phyloP scores from a whole-genome alignment of 1,139 yeast species.

The Pichia sp. region DNA sequence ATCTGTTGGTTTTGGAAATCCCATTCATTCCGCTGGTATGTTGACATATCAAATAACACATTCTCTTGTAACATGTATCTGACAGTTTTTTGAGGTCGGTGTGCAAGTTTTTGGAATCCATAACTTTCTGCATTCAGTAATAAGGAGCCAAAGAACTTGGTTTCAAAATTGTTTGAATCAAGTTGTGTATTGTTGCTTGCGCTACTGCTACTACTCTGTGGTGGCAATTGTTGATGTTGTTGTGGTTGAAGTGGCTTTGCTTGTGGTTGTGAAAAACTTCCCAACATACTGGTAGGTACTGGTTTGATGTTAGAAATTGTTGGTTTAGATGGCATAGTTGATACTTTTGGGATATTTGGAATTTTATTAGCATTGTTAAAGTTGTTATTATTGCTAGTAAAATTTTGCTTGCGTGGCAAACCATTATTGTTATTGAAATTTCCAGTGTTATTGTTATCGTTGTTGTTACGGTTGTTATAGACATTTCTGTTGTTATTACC shows the following conservation, averaged over 20 bases:
- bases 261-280: no score
- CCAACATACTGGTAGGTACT: no score
- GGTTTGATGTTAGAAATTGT: no score
- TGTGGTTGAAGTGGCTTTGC: no score
- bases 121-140: slow-evolving; percentile 24
- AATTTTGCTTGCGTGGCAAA: no score
- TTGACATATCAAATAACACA: slow-evolving; percentile 28
- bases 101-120: slow-evolving; percentile 28
- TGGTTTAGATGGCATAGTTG: no score
- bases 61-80: slow-evolving; percentile 32
- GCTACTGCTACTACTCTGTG: not conserved
- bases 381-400: no score
- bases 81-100: slow-evolving; percentile 23
- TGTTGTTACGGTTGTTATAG: not conserved
- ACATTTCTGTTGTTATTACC: not conserved
- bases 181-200: not conserved
- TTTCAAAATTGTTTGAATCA: slow-evolving; percentile 20
- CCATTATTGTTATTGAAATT: not conserved
- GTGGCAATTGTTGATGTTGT: not conserved
- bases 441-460: not conserved
- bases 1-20: slow-evolving; percentile 53
- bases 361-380: not conserved
- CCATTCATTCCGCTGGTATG: slow-evolving; percentile 45
- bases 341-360: no score
- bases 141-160: slow-evolving; percentile 30